These are phyloP conservation scores for Arachis monticola DNA, from an alignment of 331 rosid species.

Conservation along the genomic window DNA sequence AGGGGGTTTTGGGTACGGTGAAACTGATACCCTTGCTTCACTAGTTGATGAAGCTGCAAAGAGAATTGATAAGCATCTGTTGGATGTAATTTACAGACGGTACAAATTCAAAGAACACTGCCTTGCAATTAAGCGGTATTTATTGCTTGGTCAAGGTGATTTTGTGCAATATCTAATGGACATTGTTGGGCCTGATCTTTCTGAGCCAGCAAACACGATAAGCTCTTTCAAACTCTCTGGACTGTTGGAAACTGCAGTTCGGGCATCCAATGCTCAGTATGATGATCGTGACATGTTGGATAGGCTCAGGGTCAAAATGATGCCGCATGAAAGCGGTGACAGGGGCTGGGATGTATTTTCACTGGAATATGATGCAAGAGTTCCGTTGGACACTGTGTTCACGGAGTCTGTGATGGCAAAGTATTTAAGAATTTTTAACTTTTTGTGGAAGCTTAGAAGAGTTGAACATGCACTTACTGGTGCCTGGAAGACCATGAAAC, in stretches of 20 bases:
- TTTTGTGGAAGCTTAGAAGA: slow-evolving; percentile 95
- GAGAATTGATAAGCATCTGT: slow-evolving; percentile 86
- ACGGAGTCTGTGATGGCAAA: slow-evolving; percentile 95
- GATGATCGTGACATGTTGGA: slow-evolving; percentile 94
- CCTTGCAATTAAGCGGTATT: slow-evolving; percentile 91
- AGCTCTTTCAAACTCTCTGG: slow-evolving; percentile 95
- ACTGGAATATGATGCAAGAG: slow-evolving; percentile 89
- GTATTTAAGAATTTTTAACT: slow-evolving; percentile 86
- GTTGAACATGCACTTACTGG: slow-evolving; percentile 97
- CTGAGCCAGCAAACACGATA: slow-evolving; percentile 94
- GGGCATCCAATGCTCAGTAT: slow-evolving; percentile 94
- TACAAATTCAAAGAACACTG: slow-evolving; percentile 96
- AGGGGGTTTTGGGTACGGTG: slow-evolving; percentile 90
- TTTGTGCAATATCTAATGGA: slow-evolving; percentile 98
- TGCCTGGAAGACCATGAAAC: slow-evolving; percentile 97
- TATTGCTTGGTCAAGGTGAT: slow-evolving; percentile 95
- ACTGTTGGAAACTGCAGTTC: slow-evolving; percentile 86
- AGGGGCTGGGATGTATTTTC: slow-evolving; percentile 99
- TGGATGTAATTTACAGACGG: slow-evolving; percentile 80
- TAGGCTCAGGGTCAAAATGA: slow-evolving; percentile 90
- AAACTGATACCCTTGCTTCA: slow-evolving; percentile 90
- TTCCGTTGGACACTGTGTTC: slow-evolving; percentile 87
- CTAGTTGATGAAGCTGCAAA: slow-evolving; percentile 91
- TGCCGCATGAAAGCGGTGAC: slow-evolving; percentile 95
- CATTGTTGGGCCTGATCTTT: slow-evolving; percentile 94